Percentiles rank a stretch among this genome's conserved stretches.
Evolutionary conservation across 2,329 filamentous ascomycete species (phyloP).

Genomic region (Apiospora koreana): DNA sequence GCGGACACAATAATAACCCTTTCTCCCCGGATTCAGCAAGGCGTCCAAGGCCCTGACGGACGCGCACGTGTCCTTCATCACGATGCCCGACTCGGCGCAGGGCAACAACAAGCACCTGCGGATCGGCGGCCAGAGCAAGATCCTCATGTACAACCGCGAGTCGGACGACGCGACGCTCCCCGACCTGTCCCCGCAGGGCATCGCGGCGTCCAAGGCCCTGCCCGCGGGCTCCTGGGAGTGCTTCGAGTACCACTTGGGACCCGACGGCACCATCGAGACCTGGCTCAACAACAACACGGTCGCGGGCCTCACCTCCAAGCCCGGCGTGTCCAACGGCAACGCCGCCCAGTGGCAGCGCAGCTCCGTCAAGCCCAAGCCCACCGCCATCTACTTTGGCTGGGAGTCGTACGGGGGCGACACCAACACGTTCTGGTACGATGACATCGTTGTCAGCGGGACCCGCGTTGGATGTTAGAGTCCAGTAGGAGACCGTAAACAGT

Average conservation of each 20-base stretch:
- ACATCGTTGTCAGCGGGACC: constrained; percentile 50
- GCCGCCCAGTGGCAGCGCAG: constrained; percentile 54
- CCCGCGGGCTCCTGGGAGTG: constrained; percentile 56
- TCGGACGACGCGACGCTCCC: constrained; percentile 63
- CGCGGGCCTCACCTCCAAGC: constrained; percentile 49
- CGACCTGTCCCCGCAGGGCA: constrained; percentile 60
- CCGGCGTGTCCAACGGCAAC: constrained; percentile 51
- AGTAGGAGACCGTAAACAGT: background rate
- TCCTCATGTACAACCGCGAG: constrained; percentile 67
- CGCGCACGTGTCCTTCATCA: constrained; percentile 64
- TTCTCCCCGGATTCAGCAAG: constrained; percentile 41
- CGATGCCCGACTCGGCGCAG: constrained; percentile 60
- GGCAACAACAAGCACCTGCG: constrained; percentile 60
- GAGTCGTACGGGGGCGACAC: constrained; percentile 61
- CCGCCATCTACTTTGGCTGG: constrained; percentile 62
- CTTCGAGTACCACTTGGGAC: constrained; percentile 61
- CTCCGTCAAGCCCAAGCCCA: constrained; percentile 51
- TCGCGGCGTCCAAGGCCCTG: constrained; percentile 53
- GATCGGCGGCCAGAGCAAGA: constrained; percentile 61
- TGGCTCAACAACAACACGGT: constrained; percentile 58
- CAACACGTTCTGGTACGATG: constrained; percentile 66
- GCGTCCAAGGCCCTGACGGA: constrained; percentile 57
- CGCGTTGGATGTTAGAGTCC: constrained; percentile 46
- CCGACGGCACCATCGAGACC: constrained; percentile 60
- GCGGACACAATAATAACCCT: background rate